Evolutionary conservation across 495 filamentous ascomycete genomes (phyloP).

Genomic region (Poronia punctata): DNA sequence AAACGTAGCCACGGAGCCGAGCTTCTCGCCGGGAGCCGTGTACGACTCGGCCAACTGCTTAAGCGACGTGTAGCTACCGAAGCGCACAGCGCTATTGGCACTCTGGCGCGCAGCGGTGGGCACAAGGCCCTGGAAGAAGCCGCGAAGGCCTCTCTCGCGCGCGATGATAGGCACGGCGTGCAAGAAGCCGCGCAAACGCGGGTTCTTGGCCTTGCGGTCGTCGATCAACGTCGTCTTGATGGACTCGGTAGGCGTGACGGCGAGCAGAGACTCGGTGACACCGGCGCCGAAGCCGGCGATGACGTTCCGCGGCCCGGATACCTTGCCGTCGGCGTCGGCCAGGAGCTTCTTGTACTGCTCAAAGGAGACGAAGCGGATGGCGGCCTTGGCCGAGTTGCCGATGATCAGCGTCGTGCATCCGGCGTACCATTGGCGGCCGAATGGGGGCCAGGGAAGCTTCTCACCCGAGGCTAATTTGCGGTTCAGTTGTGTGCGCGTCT

Average conservation of each 20-base stretch:
- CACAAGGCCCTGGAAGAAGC: slow-evolving; percentile 95
- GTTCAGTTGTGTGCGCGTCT: slow-evolving; percentile 92
- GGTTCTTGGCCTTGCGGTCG: slow-evolving; percentile 79
- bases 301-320: slow-evolving; percentile 84
- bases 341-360: slow-evolving; percentile 83
- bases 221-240: slow-evolving; percentile 98
- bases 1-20: slow-evolving; percentile 84
- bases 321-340: slow-evolving; percentile 76
- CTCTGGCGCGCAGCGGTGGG: slow-evolving; percentile 92
- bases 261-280: slow-evolving; percentile 85
- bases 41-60: slow-evolving; percentile 90
- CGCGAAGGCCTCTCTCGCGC: slow-evolving; percentile 76
- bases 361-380: slow-evolving; percentile 93
- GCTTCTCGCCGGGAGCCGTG: slow-evolving; percentile 88
- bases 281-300: slow-evolving; percentile 93
- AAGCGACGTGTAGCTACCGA: slow-evolving; percentile 81
- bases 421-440: slow-evolving; percentile 93
- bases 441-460: slow-evolving; percentile 94
- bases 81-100: slow-evolving; percentile 85
- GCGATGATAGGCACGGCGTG: slow-evolving; percentile 83
- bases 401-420: slow-evolving; percentile 96
- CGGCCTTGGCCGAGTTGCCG: slow-evolving; percentile 92
- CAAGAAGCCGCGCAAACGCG: slow-evolving; percentile 85
- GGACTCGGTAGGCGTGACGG: slow-evolving; percentile 94
- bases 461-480: slow-evolving; percentile 67